phyloP scores from a whole-genome alignment of 768 basidiomycete species.

The Leucocoprinus leucothites region DNA sequence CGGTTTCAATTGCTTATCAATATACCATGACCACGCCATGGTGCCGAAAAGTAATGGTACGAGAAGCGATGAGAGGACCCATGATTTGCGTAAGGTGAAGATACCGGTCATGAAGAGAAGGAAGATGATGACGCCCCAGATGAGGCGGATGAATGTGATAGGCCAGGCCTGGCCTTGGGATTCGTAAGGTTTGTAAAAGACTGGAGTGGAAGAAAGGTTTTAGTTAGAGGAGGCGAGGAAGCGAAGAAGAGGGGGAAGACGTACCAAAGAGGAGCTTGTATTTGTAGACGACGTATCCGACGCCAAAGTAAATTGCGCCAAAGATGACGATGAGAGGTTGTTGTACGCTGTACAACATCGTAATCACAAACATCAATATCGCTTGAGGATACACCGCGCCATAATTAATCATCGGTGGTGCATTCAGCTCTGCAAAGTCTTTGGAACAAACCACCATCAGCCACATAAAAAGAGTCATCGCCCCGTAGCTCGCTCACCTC shows the following conservation, averaged over 20 bases:
- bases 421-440: conserved; percentile 97
- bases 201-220: conserved; percentile 33
- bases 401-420: conserved; percentile 97
- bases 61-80: conserved; percentile 52
- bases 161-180: conserved; percentile 98
- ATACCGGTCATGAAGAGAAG: conserved; percentile 96
- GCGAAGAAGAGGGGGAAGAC: conserved; percentile 23
- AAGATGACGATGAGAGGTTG: conserved; percentile 95
- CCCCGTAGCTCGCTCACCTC: conserved; percentile 52
- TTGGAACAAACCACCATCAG: not conserved
- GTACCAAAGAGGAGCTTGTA: conserved; percentile 93
- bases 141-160: conserved; percentile 86
- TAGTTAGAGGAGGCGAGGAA: not conserved
- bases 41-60: conserved; percentile 77
- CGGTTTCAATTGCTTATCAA: conserved; percentile 62
- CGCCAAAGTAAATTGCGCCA: conserved; percentile 94
- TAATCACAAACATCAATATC: conserved; percentile 93
- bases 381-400: conserved; percentile 97
- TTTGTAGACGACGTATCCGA: conserved; percentile 96
- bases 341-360: conserved; percentile 91
- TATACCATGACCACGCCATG: conserved; percentile 77
- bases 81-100: conserved; percentile 62
- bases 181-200: conserved; percentile 99
- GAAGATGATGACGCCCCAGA: conserved; percentile 92
- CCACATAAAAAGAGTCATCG: not conserved